Base-by-base conservation (phyloP, 768 basidiomycete species). In the Polyporus arcularius region DNA sequence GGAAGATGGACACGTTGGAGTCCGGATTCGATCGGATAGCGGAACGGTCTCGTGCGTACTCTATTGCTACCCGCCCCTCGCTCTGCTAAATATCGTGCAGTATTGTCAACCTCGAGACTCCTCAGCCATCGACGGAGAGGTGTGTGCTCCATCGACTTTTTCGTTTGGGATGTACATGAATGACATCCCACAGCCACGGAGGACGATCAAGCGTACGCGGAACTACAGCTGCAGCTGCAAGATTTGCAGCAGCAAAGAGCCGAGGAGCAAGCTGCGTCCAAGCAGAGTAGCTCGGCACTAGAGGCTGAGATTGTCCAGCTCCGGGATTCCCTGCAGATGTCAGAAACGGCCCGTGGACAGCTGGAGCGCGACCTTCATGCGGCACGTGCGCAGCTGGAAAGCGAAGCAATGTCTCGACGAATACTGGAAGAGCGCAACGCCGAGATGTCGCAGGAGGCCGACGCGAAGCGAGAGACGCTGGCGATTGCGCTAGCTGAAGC, bases 21-120 rank as follows among this genome's bases (percentile, higher is more conserved):
- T 72, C 83, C 0, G 88, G 89, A 2, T 95, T 97, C 68, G 94
- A 96, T 66, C 83, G 86, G 63, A 88, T 96, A 66, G 89, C 91
- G 3, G 92, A 95, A 70, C 84, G 89, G 49, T 92, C 91, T 60
- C 72, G 94, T 94, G 71, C 57, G 91, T 62, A 16, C 30, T 45
- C 26, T 58, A 58, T 50, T 10, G 51, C 49, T 32, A 54, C 46
- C 10, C 15, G 12, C 18, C 38, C 43, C 53, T 15, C 43, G 21
- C 18, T 51, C 41, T 63, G 45, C 58, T 62, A n/a, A 60, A 60
- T 38, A 53, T 21, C 16, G 42, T 31, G 40, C 32, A 93, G 92
- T 94, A 39, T 79, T 93, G 41, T 93, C 92, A 15, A 80, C 87
- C 43, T 92, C 92, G 15, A 79, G 90, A 31, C 68, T 92, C 54